Evolutionary conservation across 306 rosid species (phyloP), one percentile per base, ranked within the genome.

Genomic region (Fragaria ananassa): DNA sequence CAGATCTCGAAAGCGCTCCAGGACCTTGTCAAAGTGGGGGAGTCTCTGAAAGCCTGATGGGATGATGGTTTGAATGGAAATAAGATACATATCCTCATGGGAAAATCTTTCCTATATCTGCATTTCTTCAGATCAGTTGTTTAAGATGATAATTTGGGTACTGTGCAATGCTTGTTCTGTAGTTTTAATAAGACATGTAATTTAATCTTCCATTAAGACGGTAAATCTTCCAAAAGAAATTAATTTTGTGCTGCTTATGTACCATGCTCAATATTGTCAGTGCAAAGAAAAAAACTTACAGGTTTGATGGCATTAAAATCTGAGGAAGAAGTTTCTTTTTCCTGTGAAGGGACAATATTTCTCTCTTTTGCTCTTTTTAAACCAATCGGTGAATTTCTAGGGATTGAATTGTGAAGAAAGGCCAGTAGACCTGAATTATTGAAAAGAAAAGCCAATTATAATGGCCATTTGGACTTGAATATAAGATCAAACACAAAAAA

Each of bases 1-100:
- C 97, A 90, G 68, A 95, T 95, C 83, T 83, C 67, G 5, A 95
- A 95, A 93, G 88, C 93, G 23, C 97, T 92, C 8, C 90, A 95
- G 86, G 93, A 92, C 66, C 83, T 95, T 37, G 93, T 72, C 10
- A 92, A 89, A 83, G 93, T 79, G 0, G 92, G 97, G 76, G 81
- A 81, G 78, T 79, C 93, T 29, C 75, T 84, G 29, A 92, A 89
- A 81, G 89, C 81, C 54, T 85, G 85, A 87, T 75, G 11, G 27
- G n/a, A 68, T 68, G 58, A 79, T 65, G 66, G 46, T 63, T 11
- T 57, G 77, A 78, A 79, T 61, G 66, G 78, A 81, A 93, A 85
- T 87, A 88, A 91, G 25, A 84, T 77, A 12, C 13, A 70, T 53
- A 75, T 56, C 53, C 37, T 37, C 37, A n/a, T 21, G 42, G 76